Base-by-base conservation (phyloP, 108 stramenopile species). In the Fistulifera pelliculosa region DNA sequence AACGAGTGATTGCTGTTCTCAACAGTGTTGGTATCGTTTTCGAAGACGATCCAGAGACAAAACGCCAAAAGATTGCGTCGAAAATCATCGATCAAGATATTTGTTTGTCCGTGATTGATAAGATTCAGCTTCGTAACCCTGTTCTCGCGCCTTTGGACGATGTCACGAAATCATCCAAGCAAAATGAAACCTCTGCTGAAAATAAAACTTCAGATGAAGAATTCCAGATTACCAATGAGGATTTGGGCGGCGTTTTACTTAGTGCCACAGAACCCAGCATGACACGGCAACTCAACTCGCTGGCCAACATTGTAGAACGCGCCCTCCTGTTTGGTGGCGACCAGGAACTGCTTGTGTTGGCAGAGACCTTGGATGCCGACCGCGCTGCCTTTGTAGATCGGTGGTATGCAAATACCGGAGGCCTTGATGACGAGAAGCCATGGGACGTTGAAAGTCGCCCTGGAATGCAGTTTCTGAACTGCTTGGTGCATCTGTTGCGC, bases 281-380 rank as follows among this genome's bases (percentile, higher is more conserved):
- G 77, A 92, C 90, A n/a, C 48, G 81, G 52, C 86, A 92, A 65
- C 67, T 92, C 23, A 92, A 92, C 64, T 74, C 78, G 6, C 53
- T 92, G 5, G 83, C 86, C 7, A 87, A 92, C 41, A 80, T 92
- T 66, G 86, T 79, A 1, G 62, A 71, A 43, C 54, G 90, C 27
- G 75, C 79, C 7, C 68, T 92, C 0, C 67, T 92, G 22, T 87
- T 87, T 72, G 90, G 90, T 39, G 81, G 81, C 17, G 85, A 87
- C 54, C 76, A 83, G 54, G 90, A 92, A 54, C 61, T 92, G 43
- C 58, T 85, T 24, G 74, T 87, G 0, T 64, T 87, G 25, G 71
- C 81, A 15, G 83, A 91, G 57, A 92, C 86, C 16, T 62, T 92
- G 24, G 83, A 74, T 31, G 83, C 80, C 11, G 83, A 92, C 52